Evolutionary conservation across 2,329 filamentous ascomycete genomes (phyloP), one percentile per base, ranked within the genome.

Genomic region (Sporothrix schenckii): DNA sequence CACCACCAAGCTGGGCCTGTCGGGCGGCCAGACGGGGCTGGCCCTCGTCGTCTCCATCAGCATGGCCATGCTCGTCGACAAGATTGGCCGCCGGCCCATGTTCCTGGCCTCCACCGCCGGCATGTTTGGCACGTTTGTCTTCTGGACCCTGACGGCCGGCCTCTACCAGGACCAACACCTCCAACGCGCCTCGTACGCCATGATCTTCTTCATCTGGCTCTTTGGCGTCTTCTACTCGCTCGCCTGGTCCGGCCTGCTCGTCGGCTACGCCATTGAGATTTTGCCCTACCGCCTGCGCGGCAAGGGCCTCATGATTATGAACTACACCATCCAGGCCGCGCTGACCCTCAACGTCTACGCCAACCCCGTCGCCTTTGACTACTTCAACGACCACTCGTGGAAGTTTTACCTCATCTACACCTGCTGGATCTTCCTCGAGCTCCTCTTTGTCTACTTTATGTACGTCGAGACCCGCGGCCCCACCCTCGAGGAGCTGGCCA

Each of bases 401-500:
- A 85, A 85, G 77, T 80, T 88, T 67, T 87, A 86, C 77, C 81
- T 86, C 72, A 85, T 86, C 78, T 87, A 87, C 78, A 83, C 83
- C 77, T 80, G 34, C 34, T 34, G 34, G 34, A 34, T 34, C 34
- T 34, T 34, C 34, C 34, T 34, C 34, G 34, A 34, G 34, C 34
- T 88, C 69, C 79, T 77, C 75, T 86, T 86, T 76, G 83, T 88
- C 72, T 88, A 85, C 78, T 85, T 82, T 77, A 82, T 83, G 80
- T 83, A 82, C 76, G 80, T 89, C 74, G 88, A 91, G 80, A 90
- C 88, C 52, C 84, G 83, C 74, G 87, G 88, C 44, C 86, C 86
- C 2, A 89, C 88, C 21, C 87, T 90, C 49, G 88, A 90, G 79
- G 88, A 90, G 78, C 83, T 91, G 65, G 87, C 86, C 76, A 87